These are phyloP conservation scores for Melaleuca alternifolia DNA, from an alignment of 345 rosid species.

Conservation along the genomic window DNA sequence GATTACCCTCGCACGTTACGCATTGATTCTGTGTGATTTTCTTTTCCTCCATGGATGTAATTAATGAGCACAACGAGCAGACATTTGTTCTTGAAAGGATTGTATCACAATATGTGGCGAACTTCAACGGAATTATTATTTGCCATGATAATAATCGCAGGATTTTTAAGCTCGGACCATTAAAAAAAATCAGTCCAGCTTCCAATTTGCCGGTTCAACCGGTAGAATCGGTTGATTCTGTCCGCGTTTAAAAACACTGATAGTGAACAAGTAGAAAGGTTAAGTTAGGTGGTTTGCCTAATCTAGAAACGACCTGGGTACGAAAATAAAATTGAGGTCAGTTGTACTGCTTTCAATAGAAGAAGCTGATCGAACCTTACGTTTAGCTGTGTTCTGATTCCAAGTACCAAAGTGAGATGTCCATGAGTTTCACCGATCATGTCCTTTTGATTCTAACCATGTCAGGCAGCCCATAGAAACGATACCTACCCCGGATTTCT, in stretches of 20 bases:
- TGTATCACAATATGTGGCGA: not conserved
- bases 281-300: not conserved
- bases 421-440: too few species aligned
- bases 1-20: not conserved
- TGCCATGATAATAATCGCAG: not conserved
- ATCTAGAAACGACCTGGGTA: too few species aligned
- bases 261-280: not conserved
- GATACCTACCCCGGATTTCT: not conserved
- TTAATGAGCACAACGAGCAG: not conserved
- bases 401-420: too few species aligned
- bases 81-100: not conserved
- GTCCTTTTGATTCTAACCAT: not conserved
- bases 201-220: not conserved
- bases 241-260: not conserved
- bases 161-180: not conserved
- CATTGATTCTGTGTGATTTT: not conserved
- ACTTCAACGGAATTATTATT: not conserved
- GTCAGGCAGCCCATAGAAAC: not conserved
- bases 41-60: not conserved
- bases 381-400: not conserved
- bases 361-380: not conserved
- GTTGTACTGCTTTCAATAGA: not conserved
- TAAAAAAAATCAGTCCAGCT: not conserved
- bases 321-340: too few species aligned
- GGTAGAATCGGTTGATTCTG: not conserved